A percentile compares a stretch with the other conserved stretches of the same genome.
Evolutionary conservation across 768 basidiomycete species (phyloP).

Genomic region (Pleurotus citrinopileatus): DNA sequence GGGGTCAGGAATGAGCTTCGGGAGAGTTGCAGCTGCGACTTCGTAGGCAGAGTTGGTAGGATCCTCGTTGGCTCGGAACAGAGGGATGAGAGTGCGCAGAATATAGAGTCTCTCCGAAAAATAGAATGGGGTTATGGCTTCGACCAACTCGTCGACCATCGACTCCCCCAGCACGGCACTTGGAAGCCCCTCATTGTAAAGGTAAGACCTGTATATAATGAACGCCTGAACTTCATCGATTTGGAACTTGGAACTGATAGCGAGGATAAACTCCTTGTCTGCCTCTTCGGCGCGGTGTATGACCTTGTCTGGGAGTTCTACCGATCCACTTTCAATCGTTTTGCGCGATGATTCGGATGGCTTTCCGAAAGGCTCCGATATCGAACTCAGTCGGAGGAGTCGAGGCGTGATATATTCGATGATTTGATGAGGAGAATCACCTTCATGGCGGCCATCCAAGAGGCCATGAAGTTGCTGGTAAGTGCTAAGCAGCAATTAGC

Average conservation of each 20-base stretch:
- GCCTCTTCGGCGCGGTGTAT: slow-evolving; percentile 60
- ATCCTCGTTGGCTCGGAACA: slow-evolving; percentile 71
- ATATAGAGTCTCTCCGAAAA: slow-evolving; percentile 75
- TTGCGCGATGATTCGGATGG: slow-evolving; percentile 68
- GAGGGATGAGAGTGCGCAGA: slow-evolving; percentile 66
- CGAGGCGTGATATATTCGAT: slow-evolving; percentile 58
- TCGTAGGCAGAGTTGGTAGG: slow-evolving; percentile 49
- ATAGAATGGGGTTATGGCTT: slow-evolving; percentile 78
- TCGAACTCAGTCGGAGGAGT: slow-evolving; percentile 49
- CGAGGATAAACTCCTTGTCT: slow-evolving; percentile 66
- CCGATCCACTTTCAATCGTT: slow-evolving; percentile 62
- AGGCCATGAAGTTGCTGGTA: slow-evolving; percentile 61
- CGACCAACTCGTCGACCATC: slow-evolving; percentile 57
- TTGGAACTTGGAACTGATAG: slow-evolving; percentile 68
- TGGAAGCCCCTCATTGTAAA: slow-evolving; percentile 75
- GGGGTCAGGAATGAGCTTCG: slow-evolving; percentile 62
- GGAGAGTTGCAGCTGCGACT: slow-evolving; percentile 52
- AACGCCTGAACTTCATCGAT: slow-evolving; percentile 83
- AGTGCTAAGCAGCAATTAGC: slow-evolving; percentile 37
- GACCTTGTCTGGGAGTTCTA: slow-evolving; percentile 67
- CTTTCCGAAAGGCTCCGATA: slow-evolving; percentile 64
- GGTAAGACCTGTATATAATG: slow-evolving; percentile 70
- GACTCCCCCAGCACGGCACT: slow-evolving; percentile 38
- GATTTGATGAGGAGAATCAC: slow-evolving; percentile 55
- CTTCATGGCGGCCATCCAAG: slow-evolving; percentile 59